phyloP scores from a whole-genome alignment of 1,284 basidiomycete genomes.

The Termitomyces sp. region DNA sequence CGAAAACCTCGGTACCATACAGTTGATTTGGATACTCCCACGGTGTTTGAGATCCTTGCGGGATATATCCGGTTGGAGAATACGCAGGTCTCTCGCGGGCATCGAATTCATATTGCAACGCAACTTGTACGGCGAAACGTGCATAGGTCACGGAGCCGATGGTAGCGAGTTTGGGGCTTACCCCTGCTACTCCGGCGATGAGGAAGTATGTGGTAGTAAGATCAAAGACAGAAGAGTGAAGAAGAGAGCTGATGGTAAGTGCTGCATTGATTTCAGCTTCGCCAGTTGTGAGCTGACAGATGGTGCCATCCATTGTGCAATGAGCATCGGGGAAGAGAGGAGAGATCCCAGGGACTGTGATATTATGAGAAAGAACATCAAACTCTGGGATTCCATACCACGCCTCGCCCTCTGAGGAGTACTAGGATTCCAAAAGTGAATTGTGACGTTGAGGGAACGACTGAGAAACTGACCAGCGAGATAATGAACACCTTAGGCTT shows the following conservation, averaged over 20 bases:
- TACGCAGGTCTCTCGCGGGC: constrained; percentile 13
- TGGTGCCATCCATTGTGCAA: constrained; percentile 6
- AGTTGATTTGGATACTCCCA: constrained; percentile 7
- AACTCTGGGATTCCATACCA: constrained; percentile 12
- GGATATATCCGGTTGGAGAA: constrained; percentile 13
- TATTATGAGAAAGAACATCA: constrained; percentile 10
- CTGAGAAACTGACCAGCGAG: constrained; percentile 1
- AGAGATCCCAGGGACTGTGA: constrained; percentile 8
- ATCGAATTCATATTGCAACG: constrained; percentile 13
- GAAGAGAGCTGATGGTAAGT: constrained; percentile 9
- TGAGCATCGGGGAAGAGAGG: constrained; percentile 11
- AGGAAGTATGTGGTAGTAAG: constrained; percentile 12
- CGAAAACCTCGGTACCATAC: constrained; percentile 13
- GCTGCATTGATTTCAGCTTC: constrained; percentile 16
- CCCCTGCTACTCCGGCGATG: constrained; percentile 12
- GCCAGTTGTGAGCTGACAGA: constrained; percentile 14
- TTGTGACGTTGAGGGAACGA: neutral
- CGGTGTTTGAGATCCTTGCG: constrained; percentile 9
- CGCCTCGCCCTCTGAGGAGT: constrained; percentile 5
- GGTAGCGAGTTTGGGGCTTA: constrained; percentile 12
- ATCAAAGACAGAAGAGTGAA: constrained; percentile 13
- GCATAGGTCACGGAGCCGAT: constrained; percentile 14
- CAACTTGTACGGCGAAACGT: constrained; percentile 13
- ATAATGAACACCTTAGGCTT: constrained; percentile 8
- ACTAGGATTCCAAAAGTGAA: neutral